A percentile compares a stretch with the other conserved stretches of the same genome.
Conservation (phyloP, 73 alveolate genomes). For the Paramecium sexaurelia region DNA sequence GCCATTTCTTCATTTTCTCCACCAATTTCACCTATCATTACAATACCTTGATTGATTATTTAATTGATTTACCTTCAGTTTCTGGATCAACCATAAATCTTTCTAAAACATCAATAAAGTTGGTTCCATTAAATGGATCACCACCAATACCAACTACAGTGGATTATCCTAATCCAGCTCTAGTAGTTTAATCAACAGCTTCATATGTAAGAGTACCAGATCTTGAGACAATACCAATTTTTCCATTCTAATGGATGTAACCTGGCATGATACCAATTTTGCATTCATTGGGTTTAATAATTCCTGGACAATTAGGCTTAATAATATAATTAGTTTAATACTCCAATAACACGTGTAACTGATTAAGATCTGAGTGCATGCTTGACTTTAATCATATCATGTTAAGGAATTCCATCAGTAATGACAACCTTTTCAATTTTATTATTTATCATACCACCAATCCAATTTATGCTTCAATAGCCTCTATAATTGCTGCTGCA, state of each 20-base stretch:
- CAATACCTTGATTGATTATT: conserved; percentile 74
- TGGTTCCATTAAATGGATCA: conserved; percentile 98
- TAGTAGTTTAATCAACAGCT: conserved; percentile 96
- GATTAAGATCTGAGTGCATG: conserved; percentile 88
- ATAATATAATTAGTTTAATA: background rate
- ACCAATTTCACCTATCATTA: conserved; percentile 98
- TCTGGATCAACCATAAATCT: conserved; percentile 92
- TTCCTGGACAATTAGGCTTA: conserved; percentile 96
- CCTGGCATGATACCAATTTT: conserved; percentile 99
- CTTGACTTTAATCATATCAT: conserved; percentile 91
- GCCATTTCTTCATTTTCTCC: conserved; percentile 97
- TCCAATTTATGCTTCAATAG: conserved; percentile 91
- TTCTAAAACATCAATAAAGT: conserved; percentile 95
- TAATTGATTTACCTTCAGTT: conserved; percentile 81
- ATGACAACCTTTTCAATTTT: conserved; percentile 73
- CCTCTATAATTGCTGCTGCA: conserved; percentile 93
- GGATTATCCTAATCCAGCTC: conserved; percentile 92
- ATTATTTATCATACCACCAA: conserved; percentile 69
- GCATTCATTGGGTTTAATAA: conserved; percentile 98
- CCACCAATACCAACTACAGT: conserved; percentile 95
- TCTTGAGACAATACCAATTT: conserved; percentile 89
- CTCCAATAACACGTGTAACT: conserved; percentile 93
- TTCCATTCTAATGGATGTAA: conserved; percentile 86
- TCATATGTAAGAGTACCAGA: conserved; percentile 97
- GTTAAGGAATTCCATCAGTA: conserved; percentile 98